Percentiles rank a stretch among this genome's conserved stretches.
phyloP scores from a whole-genome alignment of 2,329 filamentous ascomycete species.

The Colletotrichum spaethianum region DNA sequence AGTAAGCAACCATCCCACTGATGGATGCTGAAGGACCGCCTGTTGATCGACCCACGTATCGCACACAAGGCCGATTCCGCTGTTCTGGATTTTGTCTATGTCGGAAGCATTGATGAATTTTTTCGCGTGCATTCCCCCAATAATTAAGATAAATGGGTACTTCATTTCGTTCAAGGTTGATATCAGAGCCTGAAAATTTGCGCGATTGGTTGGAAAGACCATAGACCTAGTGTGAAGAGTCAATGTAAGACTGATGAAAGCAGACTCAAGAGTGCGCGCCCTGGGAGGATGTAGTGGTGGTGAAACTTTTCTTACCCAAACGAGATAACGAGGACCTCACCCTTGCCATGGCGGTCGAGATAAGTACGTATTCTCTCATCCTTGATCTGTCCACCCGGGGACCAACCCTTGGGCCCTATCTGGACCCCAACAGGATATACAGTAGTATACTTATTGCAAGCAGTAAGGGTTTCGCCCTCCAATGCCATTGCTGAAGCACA shows the following conservation, averaged over 20 bases:
- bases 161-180: neutral
- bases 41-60: neutral
- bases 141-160: neutral
- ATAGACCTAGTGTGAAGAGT: neutral
- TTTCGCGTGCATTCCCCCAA: neutral
- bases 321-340: neutral
- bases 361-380: neutral
- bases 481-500: constrained; percentile 12
- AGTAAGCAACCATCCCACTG: neutral
- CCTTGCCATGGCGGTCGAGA: neutral
- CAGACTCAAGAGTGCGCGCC: neutral
- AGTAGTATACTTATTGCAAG: neutral
- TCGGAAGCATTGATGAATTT: neutral
- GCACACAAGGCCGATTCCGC: neutral
- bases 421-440: neutral
- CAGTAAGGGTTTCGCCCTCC: constrained; percentile 9
- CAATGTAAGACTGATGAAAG: neutral
- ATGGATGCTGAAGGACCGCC: neutral
- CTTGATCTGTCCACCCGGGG: neutral
- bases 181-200: neutral
- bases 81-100: neutral
- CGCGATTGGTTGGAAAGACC: neutral
- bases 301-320: neutral
- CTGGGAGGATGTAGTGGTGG: too few relatives aligned
- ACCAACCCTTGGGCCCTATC: neutral